Percentiles rank a stretch among this genome's conserved stretches.
Evolutionary conservation across 108 stramenopile genomes (phyloP).

Genomic region (Nitzschia sp.): DNA sequence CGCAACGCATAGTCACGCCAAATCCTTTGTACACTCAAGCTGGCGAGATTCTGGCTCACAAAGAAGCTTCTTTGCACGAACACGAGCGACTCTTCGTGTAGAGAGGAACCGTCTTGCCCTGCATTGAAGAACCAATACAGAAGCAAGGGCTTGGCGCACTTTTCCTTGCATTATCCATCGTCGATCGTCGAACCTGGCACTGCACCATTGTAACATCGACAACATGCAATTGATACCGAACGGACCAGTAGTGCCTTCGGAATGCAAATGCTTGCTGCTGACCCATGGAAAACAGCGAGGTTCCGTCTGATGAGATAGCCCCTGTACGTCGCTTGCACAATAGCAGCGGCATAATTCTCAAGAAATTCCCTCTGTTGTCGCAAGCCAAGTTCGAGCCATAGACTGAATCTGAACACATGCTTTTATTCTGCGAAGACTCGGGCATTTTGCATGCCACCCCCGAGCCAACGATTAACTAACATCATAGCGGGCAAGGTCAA

Average conservation of each 20-base stretch:
- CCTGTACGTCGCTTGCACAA: not conserved
- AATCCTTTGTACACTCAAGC: slow-evolving; percentile 40
- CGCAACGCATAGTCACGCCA: slow-evolving; percentile 44
- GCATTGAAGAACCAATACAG: slow-evolving; percentile 23
- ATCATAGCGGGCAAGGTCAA: slow-evolving; percentile 34
- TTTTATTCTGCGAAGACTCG: not conserved
- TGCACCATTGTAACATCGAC: slow-evolving; percentile 16
- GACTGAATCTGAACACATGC: not conserved
- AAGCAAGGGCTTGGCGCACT: no score
- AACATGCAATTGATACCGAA: not conserved
- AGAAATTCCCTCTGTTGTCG: not conserved
- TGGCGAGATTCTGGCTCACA: not conserved
- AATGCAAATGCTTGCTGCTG: not conserved
- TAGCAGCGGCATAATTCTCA: not conserved
- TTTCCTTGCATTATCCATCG: not conserved
- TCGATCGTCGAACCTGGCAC: slow-evolving; percentile 23
- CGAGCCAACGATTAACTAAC: slow-evolving; percentile 38
- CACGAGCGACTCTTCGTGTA: not conserved
- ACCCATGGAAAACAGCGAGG: not conserved
- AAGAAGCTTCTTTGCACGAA: not conserved
- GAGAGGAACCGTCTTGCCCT: not conserved
- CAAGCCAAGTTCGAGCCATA: not conserved
- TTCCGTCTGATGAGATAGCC: not conserved
- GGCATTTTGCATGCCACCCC: slow-evolving; percentile 1
- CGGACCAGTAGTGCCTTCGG: not conserved